These are phyloP conservation scores for Paspalum notatum DNA, from an alignment of 176 grass and related monocot species.

Conservation along the genomic window DNA sequence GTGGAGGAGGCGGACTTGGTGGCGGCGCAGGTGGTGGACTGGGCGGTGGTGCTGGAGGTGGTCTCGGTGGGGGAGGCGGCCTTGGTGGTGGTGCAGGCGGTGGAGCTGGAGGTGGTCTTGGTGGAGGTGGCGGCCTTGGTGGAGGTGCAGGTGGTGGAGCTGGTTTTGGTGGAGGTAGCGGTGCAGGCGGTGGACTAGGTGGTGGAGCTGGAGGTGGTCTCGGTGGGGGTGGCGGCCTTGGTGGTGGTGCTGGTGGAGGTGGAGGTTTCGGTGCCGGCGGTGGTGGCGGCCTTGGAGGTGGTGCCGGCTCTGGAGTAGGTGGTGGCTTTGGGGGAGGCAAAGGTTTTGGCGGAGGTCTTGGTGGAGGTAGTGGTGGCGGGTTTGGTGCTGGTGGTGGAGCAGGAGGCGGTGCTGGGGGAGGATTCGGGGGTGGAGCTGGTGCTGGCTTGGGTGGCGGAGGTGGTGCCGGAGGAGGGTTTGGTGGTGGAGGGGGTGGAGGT, in stretches of 20 bases:
- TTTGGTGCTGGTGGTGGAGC: slow-evolving; percentile 14
- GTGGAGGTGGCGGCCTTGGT: slow-evolving; percentile 35
- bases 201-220: slow-evolving; percentile 24
- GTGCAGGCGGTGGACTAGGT: slow-evolving; percentile 35
- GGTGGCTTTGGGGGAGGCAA: slow-evolving; percentile 22
- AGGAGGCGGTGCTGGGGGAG: background rate
- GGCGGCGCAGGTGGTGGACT: slow-evolving; percentile 35
- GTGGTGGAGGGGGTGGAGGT: background rate
- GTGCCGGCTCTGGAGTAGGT: background rate
- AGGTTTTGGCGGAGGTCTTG: slow-evolving; percentile 13
- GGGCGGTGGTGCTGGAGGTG: slow-evolving; percentile 42
- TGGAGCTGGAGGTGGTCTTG: slow-evolving; percentile 27
- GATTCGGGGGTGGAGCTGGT: background rate
- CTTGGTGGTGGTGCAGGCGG: slow-evolving; percentile 14
- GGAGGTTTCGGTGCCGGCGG: background rate
- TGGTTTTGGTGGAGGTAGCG: slow-evolving; percentile 26
- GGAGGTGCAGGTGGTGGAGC: slow-evolving; percentile 35
- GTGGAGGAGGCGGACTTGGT: background rate
- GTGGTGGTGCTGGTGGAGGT: slow-evolving; percentile 26
- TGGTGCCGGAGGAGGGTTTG: background rate
- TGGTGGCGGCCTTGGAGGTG: slow-evolving; percentile 22
- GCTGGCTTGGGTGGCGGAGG: slow-evolving; percentile 18
- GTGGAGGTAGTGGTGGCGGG: slow-evolving; percentile 8
- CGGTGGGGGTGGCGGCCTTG: slow-evolving; percentile 29
- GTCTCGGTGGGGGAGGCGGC: slow-evolving; percentile 31